Evolutionary conservation across 2,329 filamentous ascomycete species (phyloP).

Genomic region (Cladosporium velox): DNA sequence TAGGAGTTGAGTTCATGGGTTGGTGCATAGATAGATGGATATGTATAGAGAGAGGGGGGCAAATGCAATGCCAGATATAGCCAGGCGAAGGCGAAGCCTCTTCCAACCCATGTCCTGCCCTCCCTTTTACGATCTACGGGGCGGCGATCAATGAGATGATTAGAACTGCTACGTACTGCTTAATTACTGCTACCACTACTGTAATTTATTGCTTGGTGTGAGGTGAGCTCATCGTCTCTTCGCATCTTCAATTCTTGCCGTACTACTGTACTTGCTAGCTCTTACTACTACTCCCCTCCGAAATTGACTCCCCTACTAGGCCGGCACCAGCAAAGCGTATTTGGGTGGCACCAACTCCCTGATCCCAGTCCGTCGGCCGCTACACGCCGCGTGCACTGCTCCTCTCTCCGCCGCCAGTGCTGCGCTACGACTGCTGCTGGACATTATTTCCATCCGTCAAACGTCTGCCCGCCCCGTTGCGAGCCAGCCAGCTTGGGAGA

Average conservation of each 20-base stretch:
- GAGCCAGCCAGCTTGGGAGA: constrained; percentile 1
- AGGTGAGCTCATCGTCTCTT: background rate
- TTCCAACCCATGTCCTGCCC: background rate
- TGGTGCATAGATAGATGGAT: background rate
- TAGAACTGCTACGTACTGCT: background rate
- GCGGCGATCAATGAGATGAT: background rate
- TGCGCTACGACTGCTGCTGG: background rate
- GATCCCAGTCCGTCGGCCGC: background rate
- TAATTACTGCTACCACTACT: background rate
- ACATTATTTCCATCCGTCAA: constrained; percentile 4
- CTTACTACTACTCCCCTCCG: background rate
- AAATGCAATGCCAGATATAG: background rate
- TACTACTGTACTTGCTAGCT: background rate
- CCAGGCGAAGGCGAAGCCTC: background rate
- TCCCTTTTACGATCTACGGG: background rate
- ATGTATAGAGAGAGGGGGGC: background rate
- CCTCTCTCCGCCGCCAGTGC: background rate
- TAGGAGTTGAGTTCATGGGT: background rate
- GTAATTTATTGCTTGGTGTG: background rate
- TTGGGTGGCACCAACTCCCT: background rate
- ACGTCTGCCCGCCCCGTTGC: constrained; percentile 10
- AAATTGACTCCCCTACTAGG: background rate
- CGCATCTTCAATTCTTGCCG: background rate
- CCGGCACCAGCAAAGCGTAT: background rate
- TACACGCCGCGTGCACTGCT: background rate